Conservation (phyloP, 371 early-diverging fungal genomes). For the Funneliformis caledonium region DNA sequence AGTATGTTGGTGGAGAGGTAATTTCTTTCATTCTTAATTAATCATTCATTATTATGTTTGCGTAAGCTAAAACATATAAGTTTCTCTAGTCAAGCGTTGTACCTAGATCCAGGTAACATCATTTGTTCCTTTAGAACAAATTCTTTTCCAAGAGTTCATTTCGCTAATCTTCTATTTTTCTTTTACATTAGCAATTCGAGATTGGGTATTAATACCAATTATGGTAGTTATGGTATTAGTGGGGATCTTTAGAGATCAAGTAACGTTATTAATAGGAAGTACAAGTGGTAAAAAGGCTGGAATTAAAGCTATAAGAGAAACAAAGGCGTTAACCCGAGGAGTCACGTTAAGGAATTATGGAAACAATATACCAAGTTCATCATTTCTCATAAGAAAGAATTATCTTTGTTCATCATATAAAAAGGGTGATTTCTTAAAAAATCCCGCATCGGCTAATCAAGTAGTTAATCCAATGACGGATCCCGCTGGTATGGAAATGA, state of each 20-base stretch:
- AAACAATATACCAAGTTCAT: conserved; percentile 68
- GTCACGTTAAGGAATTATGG: conserved; percentile 70
- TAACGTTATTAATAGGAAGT: conserved; percentile 84
- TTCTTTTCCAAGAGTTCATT: neutral
- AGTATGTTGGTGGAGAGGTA: conserved; percentile 22
- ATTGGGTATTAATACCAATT: conserved; percentile 96
- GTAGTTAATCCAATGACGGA: conserved; percentile 86
- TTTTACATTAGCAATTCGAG: conserved; percentile 70
- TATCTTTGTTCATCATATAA: conserved; percentile 81
- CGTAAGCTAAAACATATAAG: too few species aligned
- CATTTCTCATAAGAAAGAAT: conserved; percentile 73
- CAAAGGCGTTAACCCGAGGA: conserved; percentile 79
- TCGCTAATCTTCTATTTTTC: neutral
- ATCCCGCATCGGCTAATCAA: conserved; percentile 63
- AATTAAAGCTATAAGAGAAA: conserved; percentile 78
- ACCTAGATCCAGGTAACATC: conserved; percentile 39
- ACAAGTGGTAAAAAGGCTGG: conserved; percentile 73
- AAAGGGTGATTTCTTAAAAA: conserved; percentile 80
- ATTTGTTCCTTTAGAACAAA: neutral
- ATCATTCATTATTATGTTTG: neutral
- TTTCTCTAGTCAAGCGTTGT: conserved; percentile 33
- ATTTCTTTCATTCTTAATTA: neutral
- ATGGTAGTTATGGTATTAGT: conserved; percentile 96
- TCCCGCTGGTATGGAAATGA: conserved; percentile 91
- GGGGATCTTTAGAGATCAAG: conserved; percentile 89